phyloP scores from a whole-genome alignment of 257 asterid genomes.

The Vinca minor region DNA sequence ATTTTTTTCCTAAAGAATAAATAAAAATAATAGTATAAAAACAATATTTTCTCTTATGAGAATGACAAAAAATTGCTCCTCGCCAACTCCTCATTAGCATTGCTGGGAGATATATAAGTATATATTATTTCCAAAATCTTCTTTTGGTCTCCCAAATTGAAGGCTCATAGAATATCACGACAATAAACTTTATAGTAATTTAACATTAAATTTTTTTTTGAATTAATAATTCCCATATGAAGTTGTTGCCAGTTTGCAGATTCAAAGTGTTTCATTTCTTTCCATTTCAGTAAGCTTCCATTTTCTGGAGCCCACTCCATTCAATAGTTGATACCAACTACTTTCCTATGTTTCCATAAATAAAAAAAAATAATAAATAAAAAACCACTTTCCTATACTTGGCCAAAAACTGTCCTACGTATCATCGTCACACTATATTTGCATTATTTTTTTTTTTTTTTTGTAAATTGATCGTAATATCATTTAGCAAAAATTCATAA shows the following conservation, averaged over 20 bases:
- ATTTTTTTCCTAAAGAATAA: too few species aligned
- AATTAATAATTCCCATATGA: not conserved
- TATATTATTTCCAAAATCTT: not conserved
- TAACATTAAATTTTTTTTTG: too few species aligned
- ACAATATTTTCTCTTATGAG: too few species aligned
- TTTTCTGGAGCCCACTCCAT: conserved; percentile 5
- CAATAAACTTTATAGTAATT: not conserved
- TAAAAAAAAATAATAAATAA: too few species aligned
- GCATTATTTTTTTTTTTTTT: too few species aligned
- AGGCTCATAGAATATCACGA: conserved; percentile 1
- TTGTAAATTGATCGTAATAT: too few species aligned
- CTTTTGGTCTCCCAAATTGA: not conserved
- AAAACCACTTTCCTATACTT: too few species aligned
- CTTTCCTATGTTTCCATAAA: conserved; percentile 9
- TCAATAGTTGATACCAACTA: conserved; percentile 1
- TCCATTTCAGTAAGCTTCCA: conserved; percentile 7
- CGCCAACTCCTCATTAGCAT: not conserved
- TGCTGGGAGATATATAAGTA: not conserved
- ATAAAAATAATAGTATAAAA: too few species aligned
- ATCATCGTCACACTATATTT: too few species aligned
- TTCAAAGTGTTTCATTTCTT: not conserved
- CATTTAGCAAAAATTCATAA: too few species aligned
- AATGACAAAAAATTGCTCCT: conserved; percentile 2
- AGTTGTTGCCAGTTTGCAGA: conserved; percentile 32
- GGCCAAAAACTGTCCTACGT: too few species aligned